Percentiles rank a stretch among this genome's conserved stretches.
Conservation (phyloP, 1,284 basidiomycete species). For the Ganoderma resinaceum region DNA sequence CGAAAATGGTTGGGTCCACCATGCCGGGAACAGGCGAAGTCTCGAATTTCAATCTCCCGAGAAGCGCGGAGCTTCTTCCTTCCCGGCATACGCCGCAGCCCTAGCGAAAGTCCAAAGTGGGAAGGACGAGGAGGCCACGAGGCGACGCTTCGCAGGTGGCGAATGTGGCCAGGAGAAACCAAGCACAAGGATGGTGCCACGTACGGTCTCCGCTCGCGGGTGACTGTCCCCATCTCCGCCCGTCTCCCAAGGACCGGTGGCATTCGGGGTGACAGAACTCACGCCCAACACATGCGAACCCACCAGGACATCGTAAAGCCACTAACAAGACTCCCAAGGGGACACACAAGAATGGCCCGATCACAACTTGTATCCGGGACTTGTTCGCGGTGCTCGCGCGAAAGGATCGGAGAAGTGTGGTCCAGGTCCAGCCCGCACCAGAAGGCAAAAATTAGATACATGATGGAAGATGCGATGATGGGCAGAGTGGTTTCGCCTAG, state of each 20-base stretch:
- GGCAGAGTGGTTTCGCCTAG: neutral
- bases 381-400: neutral
- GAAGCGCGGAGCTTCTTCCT: neutral
- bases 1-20: neutral
- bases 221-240: neutral
- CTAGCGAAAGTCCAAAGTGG: neutral
- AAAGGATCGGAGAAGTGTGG: neutral
- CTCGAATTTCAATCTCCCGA: neutral
- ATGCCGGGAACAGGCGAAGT: neutral
- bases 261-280: neutral
- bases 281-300: no score
- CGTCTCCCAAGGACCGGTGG: neutral
- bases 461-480: neutral
- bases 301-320: neutral
- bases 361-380: neutral
- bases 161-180: neutral
- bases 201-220: neutral
- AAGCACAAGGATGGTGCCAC: neutral
- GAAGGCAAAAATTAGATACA: conserved; percentile 1
- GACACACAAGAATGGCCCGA: neutral
- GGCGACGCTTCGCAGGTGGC: neutral
- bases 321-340: neutral
- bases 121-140: neutral
- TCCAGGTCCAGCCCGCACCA: neutral
- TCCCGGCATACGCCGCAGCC: neutral